Percentiles rank a stretch among this genome's conserved stretches.
Evolutionary conservation across 805 yeast species (phyloP).

Genomic region (Yamadazyma tumulicola): DNA sequence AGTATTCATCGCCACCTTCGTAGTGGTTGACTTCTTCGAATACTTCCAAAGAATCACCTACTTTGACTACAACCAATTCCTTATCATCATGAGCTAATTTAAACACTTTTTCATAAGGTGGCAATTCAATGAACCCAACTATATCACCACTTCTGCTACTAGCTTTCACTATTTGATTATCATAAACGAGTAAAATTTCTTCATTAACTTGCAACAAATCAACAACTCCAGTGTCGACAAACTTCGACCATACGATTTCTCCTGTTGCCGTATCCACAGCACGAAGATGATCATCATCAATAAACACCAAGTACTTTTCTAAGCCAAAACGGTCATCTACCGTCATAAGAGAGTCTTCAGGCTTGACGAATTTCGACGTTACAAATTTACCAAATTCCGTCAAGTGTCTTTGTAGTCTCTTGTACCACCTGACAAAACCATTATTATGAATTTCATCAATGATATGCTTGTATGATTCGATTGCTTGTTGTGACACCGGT

Average conservation of each 20-base stretch:
- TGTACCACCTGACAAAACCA: conserved; percentile 24
- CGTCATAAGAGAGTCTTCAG: too few relatives aligned
- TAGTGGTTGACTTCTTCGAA: not conserved
- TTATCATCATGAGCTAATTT: conserved; percentile 3
- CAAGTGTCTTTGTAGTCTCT: conserved; percentile 30
- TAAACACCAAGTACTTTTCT: conserved; percentile 29
- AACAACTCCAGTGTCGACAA: conserved; percentile 10
- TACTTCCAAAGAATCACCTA: not conserved
- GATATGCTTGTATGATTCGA: conserved; percentile 29
- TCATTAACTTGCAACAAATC: conserved; percentile 15
- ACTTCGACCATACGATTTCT: conserved; percentile 34
- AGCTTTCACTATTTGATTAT: conserved; percentile 8
- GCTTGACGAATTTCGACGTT: conserved; percentile 10
- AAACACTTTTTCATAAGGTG: conserved; percentile 6
- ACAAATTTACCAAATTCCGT: conserved; percentile 28
- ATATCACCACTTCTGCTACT: conserved; percentile 17
- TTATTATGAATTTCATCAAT: conserved; percentile 24
- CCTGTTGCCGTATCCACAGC: conserved; percentile 44
- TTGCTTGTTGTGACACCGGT: conserved; percentile 24
- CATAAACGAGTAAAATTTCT: conserved; percentile 14
- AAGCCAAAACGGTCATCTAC: conserved; percentile 24
- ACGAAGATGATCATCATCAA: conserved; percentile 20
- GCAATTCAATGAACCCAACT: conserved; percentile 9
- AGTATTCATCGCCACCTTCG: not conserved
- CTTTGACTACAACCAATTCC: conserved; percentile 1